Evolutionary conservation across 495 filamentous ascomycete species (phyloP).

Genomic region (Oleoguttula mirabilis): DNA sequence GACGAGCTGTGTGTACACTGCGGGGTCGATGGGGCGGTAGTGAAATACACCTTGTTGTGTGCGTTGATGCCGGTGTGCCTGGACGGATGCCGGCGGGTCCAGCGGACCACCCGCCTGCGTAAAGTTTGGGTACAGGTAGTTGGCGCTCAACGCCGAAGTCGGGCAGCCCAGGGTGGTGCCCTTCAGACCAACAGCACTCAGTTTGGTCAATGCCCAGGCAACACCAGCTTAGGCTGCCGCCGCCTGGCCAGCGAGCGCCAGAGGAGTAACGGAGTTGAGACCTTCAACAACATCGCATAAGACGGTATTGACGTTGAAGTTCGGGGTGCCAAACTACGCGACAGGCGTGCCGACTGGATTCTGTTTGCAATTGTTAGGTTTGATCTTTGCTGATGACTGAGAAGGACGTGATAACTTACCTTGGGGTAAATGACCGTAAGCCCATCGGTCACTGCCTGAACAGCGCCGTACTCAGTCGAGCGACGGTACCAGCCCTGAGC

Average conservation of each 20-base stretch:
- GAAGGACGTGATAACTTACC: not conserved
- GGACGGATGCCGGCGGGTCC: slow-evolving; percentile 1
- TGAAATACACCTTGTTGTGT: slow-evolving; percentile 8
- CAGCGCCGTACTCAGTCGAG: slow-evolving; percentile 8
- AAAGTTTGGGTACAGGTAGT: slow-evolving; percentile 7
- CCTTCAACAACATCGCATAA: slow-evolving; percentile 12
- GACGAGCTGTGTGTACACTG: slow-evolving; percentile 3
- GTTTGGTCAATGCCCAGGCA: slow-evolving; percentile 2
- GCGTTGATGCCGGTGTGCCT: slow-evolving; percentile 5
- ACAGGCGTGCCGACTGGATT: slow-evolving; percentile 2
- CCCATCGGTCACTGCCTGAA: slow-evolving; percentile 5
- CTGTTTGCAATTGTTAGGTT: not conserved
- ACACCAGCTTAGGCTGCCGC: not conserved
- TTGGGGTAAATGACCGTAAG: slow-evolving; percentile 8
- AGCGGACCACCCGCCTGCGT: slow-evolving; percentile 7
- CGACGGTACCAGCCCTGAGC: slow-evolving; percentile 12
- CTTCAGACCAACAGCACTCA: slow-evolving; percentile 2
- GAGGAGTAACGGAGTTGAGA: slow-evolving; percentile 11
- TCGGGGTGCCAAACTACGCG: not conserved
- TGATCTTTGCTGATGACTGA: not conserved
- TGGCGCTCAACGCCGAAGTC: not conserved
- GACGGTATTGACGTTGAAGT: not conserved
- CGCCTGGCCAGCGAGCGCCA: slow-evolving; percentile 6
- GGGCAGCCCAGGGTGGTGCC: slow-evolving; percentile 7
- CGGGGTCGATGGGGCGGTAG: slow-evolving; percentile 5